phyloP scores from a whole-genome alignment of 805 yeast genomes.

The Saturnispora diversa region DNA sequence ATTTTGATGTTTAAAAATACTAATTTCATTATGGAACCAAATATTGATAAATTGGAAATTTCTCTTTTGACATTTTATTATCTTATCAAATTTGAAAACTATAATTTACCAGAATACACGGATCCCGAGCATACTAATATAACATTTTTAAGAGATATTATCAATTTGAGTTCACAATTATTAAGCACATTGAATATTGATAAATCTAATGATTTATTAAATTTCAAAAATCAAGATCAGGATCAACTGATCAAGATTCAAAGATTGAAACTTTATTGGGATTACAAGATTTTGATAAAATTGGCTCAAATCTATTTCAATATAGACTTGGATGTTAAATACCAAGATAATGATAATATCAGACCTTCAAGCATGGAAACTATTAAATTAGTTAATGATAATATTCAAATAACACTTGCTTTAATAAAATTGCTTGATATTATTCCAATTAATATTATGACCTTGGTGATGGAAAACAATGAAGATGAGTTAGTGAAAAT shows the following conservation, averaged over 20 bases:
- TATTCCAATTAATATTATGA: slow-evolving; percentile 27
- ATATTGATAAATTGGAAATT: slow-evolving; percentile 42
- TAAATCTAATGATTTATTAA: slow-evolving; percentile 13
- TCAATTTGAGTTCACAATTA: slow-evolving; percentile 33
- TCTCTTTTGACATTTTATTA: slow-evolving; percentile 42
- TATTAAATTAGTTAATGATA: slow-evolving; percentile 28
- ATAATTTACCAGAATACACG: slow-evolving; percentile 15
- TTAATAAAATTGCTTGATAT: slow-evolving; percentile 28
- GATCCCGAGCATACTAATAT: slow-evolving; percentile 27
- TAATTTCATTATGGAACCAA: slow-evolving; percentile 38
- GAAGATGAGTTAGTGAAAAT: slow-evolving; percentile 15
- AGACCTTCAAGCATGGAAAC: slow-evolving; percentile 31
- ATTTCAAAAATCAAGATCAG: slow-evolving; percentile 5
- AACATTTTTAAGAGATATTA: slow-evolving; percentile 36
- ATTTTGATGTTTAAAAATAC: slow-evolving; percentile 40
- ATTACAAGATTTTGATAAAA: slow-evolving; percentile 30
- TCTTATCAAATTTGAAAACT: slow-evolving; percentile 33
- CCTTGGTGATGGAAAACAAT: slow-evolving; percentile 16
- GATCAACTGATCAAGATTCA: slow-evolving; percentile 23
- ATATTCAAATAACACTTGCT: slow-evolving; percentile 28
- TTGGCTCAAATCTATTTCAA: slow-evolving; percentile 26
- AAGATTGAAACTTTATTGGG: slow-evolving; percentile 39
- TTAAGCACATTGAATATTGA: slow-evolving; percentile 39
- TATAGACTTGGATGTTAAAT: slow-evolving; percentile 15
- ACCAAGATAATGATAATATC: slow-evolving; percentile 16